Conservation (phyloP, 352 stramenopile genomes). For the Globisporangium yorkense region DNA sequence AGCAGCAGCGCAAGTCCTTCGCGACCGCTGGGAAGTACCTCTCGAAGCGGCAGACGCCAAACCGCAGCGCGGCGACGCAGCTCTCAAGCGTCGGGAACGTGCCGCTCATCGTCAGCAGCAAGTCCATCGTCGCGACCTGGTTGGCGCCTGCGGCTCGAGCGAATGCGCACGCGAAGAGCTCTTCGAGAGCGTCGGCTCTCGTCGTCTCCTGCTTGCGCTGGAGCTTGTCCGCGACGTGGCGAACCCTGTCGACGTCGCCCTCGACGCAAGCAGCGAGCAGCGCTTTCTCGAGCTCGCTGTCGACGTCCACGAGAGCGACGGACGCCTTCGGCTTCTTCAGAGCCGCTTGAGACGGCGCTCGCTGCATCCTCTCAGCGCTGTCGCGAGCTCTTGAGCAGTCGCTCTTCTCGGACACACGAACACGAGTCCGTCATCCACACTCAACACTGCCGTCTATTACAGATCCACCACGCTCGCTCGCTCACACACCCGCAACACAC, state of each 20-base stretch:
- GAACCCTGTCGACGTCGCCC: conserved; percentile 8
- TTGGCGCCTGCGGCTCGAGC: conserved; percentile 10
- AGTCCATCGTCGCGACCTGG: conserved; percentile 10
- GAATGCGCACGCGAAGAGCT: conserved; percentile 18
- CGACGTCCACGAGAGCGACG: neutral
- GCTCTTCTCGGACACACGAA: neutral
- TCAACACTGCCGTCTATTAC: neutral
- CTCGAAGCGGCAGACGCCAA: conserved; percentile 29
- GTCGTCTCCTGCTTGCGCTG: neutral
- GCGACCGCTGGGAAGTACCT: conserved; percentile 22
- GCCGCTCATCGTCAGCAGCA: conserved; percentile 2
- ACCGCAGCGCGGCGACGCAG: conserved; percentile 8
- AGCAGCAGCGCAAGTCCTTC: conserved; percentile 24
- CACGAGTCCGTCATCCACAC: neutral
- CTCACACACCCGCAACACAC: neutral
- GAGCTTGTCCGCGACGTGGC: conserved; percentile 1
- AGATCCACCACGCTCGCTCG: neutral
- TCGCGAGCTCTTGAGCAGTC: neutral
- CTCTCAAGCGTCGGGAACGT: conserved; percentile 5
- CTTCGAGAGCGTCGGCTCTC: conserved; percentile 7
- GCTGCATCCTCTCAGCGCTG: neutral
- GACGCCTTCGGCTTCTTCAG: neutral
- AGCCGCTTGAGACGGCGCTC: too few relatives aligned
- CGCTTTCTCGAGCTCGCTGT: conserved; percentile 5
- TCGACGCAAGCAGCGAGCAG: conserved; percentile 4